phyloP scores from a whole-genome alignment of 2,329 filamentous ascomycete species.

The Diaporthe humulicola region DNA sequence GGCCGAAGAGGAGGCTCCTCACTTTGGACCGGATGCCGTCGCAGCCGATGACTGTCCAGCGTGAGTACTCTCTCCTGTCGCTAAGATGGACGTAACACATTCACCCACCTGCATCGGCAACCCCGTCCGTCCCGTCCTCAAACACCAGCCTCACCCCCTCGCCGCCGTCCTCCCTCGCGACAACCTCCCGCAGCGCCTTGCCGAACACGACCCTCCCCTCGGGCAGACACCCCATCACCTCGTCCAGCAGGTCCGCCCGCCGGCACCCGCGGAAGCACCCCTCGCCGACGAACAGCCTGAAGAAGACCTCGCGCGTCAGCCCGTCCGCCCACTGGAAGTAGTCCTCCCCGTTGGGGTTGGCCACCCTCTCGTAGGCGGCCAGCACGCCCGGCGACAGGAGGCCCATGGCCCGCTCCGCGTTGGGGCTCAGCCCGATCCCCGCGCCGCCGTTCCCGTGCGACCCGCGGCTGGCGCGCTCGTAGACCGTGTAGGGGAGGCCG shows the following conservation, averaged over 20 bases:
- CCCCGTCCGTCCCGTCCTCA: slow-evolving; percentile 47
- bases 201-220: slow-evolving; percentile 48
- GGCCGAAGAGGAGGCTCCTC: slow-evolving; percentile 62
- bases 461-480: slow-evolving; percentile 55
- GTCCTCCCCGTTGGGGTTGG: slow-evolving; percentile 55
- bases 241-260: slow-evolving; percentile 56
- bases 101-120: slow-evolving; percentile 50
- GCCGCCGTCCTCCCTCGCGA: slow-evolving; percentile 42
- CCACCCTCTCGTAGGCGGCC: slow-evolving; percentile 53
- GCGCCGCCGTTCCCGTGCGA: slow-evolving; percentile 62
- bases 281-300: slow-evolving; percentile 53
- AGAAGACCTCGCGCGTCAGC: slow-evolving; percentile 47
- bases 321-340: slow-evolving; percentile 60
- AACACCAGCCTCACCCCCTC: slow-evolving; percentile 47
- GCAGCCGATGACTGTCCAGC: slow-evolving; percentile 66
- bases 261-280: slow-evolving; percentile 57
- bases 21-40: slow-evolving; percentile 74
- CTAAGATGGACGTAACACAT: no score
- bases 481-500: slow-evolving; percentile 57
- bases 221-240: slow-evolving; percentile 51
- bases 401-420: slow-evolving; percentile 61
- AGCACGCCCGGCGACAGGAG: slow-evolving; percentile 53
- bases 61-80: no score
- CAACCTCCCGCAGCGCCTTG: slow-evolving; percentile 50
- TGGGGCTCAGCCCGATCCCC: slow-evolving; percentile 65